A percentile compares a stretch with the other conserved stretches of the same genome.
Evolutionary conservation across 208 protist species (phyloP).

Genomic region (Trypanosoma avium): DNA sequence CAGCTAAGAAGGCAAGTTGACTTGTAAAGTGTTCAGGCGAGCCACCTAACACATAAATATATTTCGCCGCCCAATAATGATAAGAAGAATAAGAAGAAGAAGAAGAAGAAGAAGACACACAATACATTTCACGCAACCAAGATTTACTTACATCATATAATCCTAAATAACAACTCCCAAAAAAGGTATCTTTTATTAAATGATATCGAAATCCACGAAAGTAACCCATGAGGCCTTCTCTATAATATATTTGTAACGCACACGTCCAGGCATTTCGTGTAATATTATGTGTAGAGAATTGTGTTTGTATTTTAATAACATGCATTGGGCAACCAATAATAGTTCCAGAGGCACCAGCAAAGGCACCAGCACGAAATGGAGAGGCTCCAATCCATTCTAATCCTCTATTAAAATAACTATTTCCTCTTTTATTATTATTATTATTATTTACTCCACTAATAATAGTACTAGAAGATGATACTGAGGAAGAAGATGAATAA

Average conservation of each 20-base stretch:
- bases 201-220: slow-evolving; percentile 79
- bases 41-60: background rate
- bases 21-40: slow-evolving; percentile 7
- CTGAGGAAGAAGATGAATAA: no score
- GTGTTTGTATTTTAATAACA: slow-evolving; percentile 88
- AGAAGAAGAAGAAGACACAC: no score
- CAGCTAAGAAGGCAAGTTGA: slow-evolving; percentile 52
- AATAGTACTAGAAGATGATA: background rate
- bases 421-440: background rate
- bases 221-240: slow-evolving; percentile 70
- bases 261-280: slow-evolving; percentile 83
- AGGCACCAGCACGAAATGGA: slow-evolving; percentile 62
- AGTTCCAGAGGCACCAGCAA: slow-evolving; percentile 81
- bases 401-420: no score
- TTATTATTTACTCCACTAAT: no score
- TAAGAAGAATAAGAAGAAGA: no score
- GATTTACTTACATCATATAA: slow-evolving; percentile 47
- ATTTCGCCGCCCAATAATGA: no score
- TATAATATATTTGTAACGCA: slow-evolving; percentile 43
- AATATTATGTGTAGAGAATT: slow-evolving; percentile 47
- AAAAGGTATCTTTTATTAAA: slow-evolving; percentile 70
- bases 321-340: slow-evolving; percentile 88
- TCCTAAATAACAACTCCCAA: slow-evolving; percentile 77
- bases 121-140: background rate
- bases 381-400: slow-evolving; percentile 40